These are phyloP conservation scores for Xylaria sp. DNA, from an alignment of 2,329 filamentous ascomycete species.

Conservation along the genomic window DNA sequence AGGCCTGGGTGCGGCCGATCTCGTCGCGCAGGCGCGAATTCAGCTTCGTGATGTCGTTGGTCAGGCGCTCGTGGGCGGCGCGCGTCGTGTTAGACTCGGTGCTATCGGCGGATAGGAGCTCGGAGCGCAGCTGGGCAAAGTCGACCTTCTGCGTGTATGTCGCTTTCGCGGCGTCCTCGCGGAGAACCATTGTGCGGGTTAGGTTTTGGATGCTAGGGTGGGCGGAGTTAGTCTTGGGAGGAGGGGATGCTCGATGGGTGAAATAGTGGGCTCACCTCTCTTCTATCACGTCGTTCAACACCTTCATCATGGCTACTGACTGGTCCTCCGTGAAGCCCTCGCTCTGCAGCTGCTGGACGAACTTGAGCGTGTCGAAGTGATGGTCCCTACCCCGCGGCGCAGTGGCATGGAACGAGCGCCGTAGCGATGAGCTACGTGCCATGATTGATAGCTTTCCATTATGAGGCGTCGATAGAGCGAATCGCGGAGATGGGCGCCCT, in stretches of 20 bases:
- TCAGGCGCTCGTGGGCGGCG: slow-evolving; percentile 86
- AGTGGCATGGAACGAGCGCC: slow-evolving; percentile 71
- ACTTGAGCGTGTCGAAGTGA: slow-evolving; percentile 97
- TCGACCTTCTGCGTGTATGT: slow-evolving; percentile 91
- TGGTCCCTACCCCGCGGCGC: slow-evolving; percentile 72
- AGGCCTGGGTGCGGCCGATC: slow-evolving; percentile 91
- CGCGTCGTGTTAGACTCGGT: slow-evolving; percentile 89
- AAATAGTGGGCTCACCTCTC: slow-evolving; percentile 66
- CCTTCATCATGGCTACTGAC: slow-evolving; percentile 97
- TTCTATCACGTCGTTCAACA: slow-evolving; percentile 94
- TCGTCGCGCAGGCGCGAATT: slow-evolving; percentile 90
- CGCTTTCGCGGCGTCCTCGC: slow-evolving; percentile 86
- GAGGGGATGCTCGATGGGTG: not conserved
- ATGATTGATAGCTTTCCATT: slow-evolving; percentile 31
- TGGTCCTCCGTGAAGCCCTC: slow-evolving; percentile 97
- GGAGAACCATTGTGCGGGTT: slow-evolving; percentile 95
- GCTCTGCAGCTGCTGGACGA: slow-evolving; percentile 85
- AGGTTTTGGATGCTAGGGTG: slow-evolving; percentile 84
- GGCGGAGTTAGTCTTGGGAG: not conserved
- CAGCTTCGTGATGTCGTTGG: slow-evolving; percentile 93
- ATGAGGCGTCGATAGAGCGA: slow-evolving; percentile 3
- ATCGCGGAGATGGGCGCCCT: slow-evolving; percentile 25
- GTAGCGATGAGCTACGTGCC: slow-evolving; percentile 39
- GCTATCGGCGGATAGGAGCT: slow-evolving; percentile 88
- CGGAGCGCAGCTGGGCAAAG: slow-evolving; percentile 94